phyloP scores from a whole-genome alignment of 495 filamentous ascomycete species.

The Aspergillus mulundensis region DNA sequence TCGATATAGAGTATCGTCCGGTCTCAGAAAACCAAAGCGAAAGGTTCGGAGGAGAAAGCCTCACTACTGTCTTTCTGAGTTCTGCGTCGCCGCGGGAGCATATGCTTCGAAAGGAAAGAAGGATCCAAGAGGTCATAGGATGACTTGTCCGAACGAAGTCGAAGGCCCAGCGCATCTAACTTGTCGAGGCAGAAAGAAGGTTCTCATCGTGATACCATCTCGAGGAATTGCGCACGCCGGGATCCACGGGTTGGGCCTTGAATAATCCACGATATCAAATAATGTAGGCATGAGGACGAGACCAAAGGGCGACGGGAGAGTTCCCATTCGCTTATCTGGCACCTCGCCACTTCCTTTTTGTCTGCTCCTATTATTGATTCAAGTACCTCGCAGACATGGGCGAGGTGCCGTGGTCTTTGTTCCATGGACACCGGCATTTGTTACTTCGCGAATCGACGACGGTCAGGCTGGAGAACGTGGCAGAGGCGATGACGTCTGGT shows the following conservation, averaged over 20 bases:
- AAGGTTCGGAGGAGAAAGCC: neutral
- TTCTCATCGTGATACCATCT: neutral
- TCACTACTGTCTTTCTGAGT: no score
- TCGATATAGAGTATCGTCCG: neutral
- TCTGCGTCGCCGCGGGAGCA: neutral
- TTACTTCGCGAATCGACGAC: neutral
- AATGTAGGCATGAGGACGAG: neutral
- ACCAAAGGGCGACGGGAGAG: neutral
- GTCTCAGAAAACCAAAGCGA: neutral
- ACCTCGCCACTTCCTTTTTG: neutral
- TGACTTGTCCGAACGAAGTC: neutral
- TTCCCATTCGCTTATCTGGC: neutral
- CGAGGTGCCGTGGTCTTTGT: neutral
- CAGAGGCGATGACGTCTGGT: neutral
- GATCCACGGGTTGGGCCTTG: neutral
- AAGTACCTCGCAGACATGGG: neutral
- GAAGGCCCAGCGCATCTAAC: neutral
- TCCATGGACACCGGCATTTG: neutral
- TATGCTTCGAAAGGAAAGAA: neutral
- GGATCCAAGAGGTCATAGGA: neutral
- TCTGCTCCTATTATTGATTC: neutral
- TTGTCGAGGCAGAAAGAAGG: neutral
- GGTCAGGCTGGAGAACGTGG: slow-evolving; percentile 6
- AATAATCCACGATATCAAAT: neutral
- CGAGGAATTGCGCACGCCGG: neutral